Evolutionary conservation across 2,329 filamentous ascomycete genomes (phyloP).

Genomic region (Fusarium sp.): DNA sequence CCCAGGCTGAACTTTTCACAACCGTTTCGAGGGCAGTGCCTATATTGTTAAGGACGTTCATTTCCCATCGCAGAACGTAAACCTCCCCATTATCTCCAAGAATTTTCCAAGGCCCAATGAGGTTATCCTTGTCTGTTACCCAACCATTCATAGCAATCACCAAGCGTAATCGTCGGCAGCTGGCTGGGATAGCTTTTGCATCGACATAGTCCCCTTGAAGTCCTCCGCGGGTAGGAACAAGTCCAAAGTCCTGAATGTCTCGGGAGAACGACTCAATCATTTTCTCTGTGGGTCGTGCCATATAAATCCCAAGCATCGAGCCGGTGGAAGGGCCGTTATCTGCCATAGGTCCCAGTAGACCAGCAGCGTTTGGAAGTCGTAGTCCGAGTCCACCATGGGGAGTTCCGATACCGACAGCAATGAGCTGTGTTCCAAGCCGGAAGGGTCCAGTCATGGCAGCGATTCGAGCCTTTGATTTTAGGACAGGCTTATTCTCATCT

Average conservation of each 20-base stretch:
- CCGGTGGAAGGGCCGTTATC: conserved; percentile 84
- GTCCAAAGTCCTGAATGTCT: conserved; percentile 89
- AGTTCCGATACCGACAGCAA: conserved; percentile 80
- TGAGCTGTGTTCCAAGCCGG: conserved; percentile 79
- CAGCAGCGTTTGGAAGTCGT: conserved; percentile 76
- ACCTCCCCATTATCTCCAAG: conserved; percentile 78
- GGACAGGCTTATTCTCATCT: conserved; percentile 71
- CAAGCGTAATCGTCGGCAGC: conserved; percentile 78
- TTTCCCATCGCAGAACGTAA: conserved; percentile 86
- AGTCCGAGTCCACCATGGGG: conserved; percentile 82
- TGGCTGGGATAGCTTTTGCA: conserved; percentile 60
- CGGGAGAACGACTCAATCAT: conserved; percentile 89
- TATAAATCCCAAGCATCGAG: conserved; percentile 91
- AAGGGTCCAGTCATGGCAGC: conserved; percentile 52
- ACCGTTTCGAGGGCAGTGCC: conserved; percentile 81
- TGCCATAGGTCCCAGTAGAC: conserved; percentile 81
- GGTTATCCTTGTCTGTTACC: conserved; percentile 77
- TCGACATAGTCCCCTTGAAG: conserved; percentile 54
- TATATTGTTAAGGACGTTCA: conserved; percentile 78
- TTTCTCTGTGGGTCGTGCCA: conserved; percentile 80
- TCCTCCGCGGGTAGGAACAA: conserved; percentile 75
- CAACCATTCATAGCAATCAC: conserved; percentile 86
- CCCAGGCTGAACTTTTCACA: conserved; percentile 84
- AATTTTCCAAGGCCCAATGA: conserved; percentile 76
- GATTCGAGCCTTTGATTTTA: conserved; percentile 75